phyloP scores from a whole-genome alignment of 441 rosid genomes.

The Jatropha multifida region DNA sequence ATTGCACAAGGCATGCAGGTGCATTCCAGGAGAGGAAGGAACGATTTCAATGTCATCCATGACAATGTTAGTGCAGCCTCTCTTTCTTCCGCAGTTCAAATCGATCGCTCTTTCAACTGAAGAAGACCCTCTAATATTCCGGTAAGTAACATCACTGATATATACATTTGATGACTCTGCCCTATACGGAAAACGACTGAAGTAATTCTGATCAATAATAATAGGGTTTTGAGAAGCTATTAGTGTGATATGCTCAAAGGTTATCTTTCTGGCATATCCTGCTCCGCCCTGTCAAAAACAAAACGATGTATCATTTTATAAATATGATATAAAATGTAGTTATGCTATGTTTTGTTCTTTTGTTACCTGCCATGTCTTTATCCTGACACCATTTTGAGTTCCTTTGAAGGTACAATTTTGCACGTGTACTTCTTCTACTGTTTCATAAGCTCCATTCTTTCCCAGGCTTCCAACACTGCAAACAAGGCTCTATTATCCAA shows the following conservation, averaged over 20 bases:
- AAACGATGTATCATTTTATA: no score
- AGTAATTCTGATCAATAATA: constrained; percentile 33
- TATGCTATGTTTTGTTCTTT: no score
- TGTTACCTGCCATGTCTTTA: constrained; percentile 37
- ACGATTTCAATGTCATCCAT: neutral
- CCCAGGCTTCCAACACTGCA: constrained; percentile 37
- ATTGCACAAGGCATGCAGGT: neutral
- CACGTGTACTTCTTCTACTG: constrained; percentile 27
- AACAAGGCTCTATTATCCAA: neutral
- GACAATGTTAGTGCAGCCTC: constrained; percentile 16
- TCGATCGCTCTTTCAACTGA: constrained; percentile 11
- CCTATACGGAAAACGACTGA: neutral
- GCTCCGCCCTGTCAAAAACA: constrained; percentile 25
- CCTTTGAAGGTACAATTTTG: constrained; percentile 17
- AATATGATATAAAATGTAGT: no score
- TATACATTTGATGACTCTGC: neutral
- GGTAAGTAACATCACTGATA: constrained; percentile 16
- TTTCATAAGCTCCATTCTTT: constrained; percentile 2
- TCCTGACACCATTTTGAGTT: constrained; percentile 33
- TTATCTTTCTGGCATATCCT: constrained; percentile 34
- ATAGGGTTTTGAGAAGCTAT: constrained; percentile 25
- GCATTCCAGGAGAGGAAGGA: neutral
- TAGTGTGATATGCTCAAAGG: constrained; percentile 24
- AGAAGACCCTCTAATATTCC: constrained; percentile 1
- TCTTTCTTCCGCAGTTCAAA: neutral